Base-by-base conservation (phyloP, 2,329 filamentous ascomycete genomes). In the Xylariaceae sp. region DNA sequence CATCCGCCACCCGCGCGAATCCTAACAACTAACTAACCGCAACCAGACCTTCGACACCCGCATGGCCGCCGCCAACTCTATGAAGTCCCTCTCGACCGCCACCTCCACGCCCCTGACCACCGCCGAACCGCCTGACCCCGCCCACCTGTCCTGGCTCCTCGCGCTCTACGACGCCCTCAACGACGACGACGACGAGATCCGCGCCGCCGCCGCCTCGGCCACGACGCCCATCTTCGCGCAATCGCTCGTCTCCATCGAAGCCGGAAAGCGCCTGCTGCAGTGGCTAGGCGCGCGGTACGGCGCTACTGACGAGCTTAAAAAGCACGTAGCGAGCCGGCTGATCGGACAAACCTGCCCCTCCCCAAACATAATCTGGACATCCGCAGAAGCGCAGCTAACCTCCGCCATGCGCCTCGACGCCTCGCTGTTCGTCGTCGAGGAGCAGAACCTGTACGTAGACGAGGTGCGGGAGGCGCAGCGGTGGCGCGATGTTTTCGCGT, bases 361-460 rank as follows among this genome's bases (percentile, higher is more conserved):
- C n/a, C n/a, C n/a, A n/a, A n/a, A n/a, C n/a, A n/a, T n/a, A n/a
- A n/a, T n/a, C 50, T 49, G 66, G 66, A 40, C 43, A 16, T 48
- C 66, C 0, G 75, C 77, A 0, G 67, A 68, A 20, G 48, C 63
- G 1, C 76, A 80, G 54, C 74, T 87, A 19, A 58, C 67, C 2
- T 60, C 69, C 7, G 80, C 82, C 3, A 70, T 85, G 66, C 73
- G 75, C 52, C 77, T 81, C 64, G 83, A 90, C 67, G 83, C 86
- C 60, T 80, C 87, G 2, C 82, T 99, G 0, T 99, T 99, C 70
- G 88, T 84, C 0, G 82, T 91, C 53, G 95, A 99, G 74, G 93
- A 96, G 71, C 92, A 96, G 70, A 99, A 99, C 70, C 80, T 97
- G n/a, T 98, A 91, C 71, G 78, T 93, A 48, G 93, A 98, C 70